phyloP scores from a whole-genome alignment of 805 yeast genomes.

The Wickerhamiella cacticola region DNA sequence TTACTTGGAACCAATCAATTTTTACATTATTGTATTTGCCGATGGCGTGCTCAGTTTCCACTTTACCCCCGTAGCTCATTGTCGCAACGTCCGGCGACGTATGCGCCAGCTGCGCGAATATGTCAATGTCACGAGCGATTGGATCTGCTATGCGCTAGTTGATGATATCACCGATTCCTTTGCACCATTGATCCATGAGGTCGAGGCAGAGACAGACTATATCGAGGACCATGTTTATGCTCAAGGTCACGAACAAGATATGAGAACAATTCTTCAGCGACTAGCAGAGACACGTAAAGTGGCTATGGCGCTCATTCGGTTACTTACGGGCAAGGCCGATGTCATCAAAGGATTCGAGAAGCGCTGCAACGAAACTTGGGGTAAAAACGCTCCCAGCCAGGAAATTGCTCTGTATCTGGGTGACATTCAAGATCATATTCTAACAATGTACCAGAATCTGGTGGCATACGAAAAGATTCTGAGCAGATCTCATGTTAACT shows the following conservation, averaged over 20 bases:
- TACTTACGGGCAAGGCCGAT: constrained; percentile 87
- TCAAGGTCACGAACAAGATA: constrained; percentile 34
- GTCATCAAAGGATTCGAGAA: constrained; percentile 94
- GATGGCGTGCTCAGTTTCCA: constrained; percentile 52
- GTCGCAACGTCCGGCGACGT: constrained; percentile 50
- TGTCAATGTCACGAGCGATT: constrained; percentile 47
- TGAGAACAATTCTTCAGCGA: constrained; percentile 47
- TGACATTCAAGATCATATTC: constrained; percentile 93
- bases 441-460: constrained; percentile 89
- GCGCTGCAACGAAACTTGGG: constrained; percentile 69
- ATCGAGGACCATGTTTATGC: constrained; percentile 74
- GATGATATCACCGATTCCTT: constrained; percentile 57
- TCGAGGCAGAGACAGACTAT: constrained; percentile 52
- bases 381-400: constrained; percentile 51
- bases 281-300: constrained; percentile 84
- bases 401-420: constrained; percentile 88
- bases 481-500: constrained; percentile 82
- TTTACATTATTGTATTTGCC: constrained; percentile 49
- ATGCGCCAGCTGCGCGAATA: constrained; percentile 52
- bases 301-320: constrained; percentile 84
- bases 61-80: constrained; percentile 45
- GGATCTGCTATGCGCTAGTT: constrained; percentile 54
- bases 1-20: constrained; percentile 52
- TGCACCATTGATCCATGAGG: constrained; percentile 46
- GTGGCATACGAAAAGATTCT: constrained; percentile 86